These are phyloP conservation scores for Arabidopsis lyrata DNA, from an alignment of 441 rosid genomes.

Conservation along the genomic window DNA sequence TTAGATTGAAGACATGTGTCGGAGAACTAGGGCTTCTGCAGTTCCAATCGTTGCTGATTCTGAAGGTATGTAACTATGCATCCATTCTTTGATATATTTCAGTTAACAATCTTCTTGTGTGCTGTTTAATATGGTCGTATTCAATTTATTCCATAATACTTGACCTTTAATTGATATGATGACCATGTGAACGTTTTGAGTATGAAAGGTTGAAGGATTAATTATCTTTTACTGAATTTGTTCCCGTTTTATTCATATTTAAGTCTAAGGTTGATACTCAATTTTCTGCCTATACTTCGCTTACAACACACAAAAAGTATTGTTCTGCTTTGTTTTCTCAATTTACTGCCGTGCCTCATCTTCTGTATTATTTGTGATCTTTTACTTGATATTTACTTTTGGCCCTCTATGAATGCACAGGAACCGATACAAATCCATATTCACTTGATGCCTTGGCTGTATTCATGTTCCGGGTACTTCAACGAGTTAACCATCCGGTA, in stretches of 20 bases:
- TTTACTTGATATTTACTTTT: constrained; percentile 7
- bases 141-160: background rate
- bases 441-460: no score
- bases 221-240: constrained; percentile 16
- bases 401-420: constrained; percentile 51
- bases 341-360: constrained; percentile 22
- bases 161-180: constrained; percentile 8
- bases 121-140: constrained; percentile 11
- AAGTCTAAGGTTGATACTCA: constrained; percentile 1
- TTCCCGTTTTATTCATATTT: constrained; percentile 15
- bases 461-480: no score
- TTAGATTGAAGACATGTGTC: constrained; percentile 93
- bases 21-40: constrained; percentile 73
- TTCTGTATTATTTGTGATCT: constrained; percentile 3
- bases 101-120: background rate
- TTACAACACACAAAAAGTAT: background rate
- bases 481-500: no score
- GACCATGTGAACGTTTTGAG: background rate
- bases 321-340: constrained; percentile 11
- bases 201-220: constrained; percentile 14
- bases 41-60: constrained; percentile 92
- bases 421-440: no score
- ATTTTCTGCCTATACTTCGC: background rate
- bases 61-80: constrained; percentile 67
- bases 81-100: constrained; percentile 21